Base-by-base conservation (phyloP, 2,329 filamentous ascomycete genomes). In the Dryadomyces quercus-mongolicae region DNA sequence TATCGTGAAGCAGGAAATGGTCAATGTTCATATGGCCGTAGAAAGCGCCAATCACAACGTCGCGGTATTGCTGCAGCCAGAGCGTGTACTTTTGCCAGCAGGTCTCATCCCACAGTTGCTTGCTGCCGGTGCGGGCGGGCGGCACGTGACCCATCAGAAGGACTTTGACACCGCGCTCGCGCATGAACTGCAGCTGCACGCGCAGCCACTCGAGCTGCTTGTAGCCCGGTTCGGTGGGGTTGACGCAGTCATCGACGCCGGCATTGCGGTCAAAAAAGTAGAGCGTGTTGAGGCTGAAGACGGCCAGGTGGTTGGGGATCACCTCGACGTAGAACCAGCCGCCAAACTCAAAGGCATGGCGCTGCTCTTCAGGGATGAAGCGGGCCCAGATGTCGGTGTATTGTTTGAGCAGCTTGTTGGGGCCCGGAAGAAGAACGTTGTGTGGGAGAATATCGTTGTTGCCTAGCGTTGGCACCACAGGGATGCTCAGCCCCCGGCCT, bases 1-100 rank as follows among this genome's bases (percentile, higher is more conserved):
- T 88, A 66, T 97, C 92, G 62, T 95, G 88, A 16, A 98, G 72
- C 64, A 97, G 79, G 68, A 98, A 98, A 67, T 98, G 93, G 63
- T 98, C 93, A 60, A 96, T 87, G 64, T 98, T 98, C 93, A 98
- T 97, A 66, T 98, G 93, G 1, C 92, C 93, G 64, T 86, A 98
- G 6, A 95, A 65, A 25, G 82, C 82, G 13, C 80, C 82, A 20
- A 91, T 77, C 20, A 98, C 77, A 42, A 98, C 85, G 66, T 98
- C 93, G 38, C 93, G 86, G 68, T 90, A 98, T 67, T 94, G 89
- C 61, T 82, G 80, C 63, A 92, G 72, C 89, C 91, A 97, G 4
- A 97, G 72, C 0, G 89, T 86, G 68, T 95, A 98, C 66, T 95
- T 96, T 67, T 96, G 92, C 91, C 92, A 98, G 71, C 93, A 98